Base-by-base conservation (phyloP, 257 asterid species). In the Marsdenia floribunda region DNA sequence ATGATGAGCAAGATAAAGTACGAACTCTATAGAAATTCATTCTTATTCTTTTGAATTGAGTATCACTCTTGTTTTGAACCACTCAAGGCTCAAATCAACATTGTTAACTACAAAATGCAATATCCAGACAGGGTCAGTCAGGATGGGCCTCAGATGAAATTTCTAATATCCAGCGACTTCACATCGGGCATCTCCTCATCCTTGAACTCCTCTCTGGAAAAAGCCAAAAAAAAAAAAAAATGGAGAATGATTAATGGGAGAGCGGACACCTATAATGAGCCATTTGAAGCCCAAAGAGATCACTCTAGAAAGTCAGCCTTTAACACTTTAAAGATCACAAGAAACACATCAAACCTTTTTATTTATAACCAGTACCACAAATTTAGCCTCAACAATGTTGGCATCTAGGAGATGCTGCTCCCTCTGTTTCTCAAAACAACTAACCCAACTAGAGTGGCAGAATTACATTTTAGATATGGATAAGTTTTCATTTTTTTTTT, bases 101-200 rank as follows among this genome's bases (percentile, higher is more conserved):
- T 35, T 19, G 50, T 19, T 66, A 66, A 38, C 33, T 66, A 66
- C 71, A 66, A 38, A 66, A 66, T 38, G 71, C 52, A 66, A 18
- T 24, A 18, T 19, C 16, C 71, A 0, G 7, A 49, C 29, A 15
- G 12, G 21, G n/a, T 18, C 0, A 29, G 33, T 29, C 33, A 19
- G 15, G 9, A 10, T 44, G 49, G 15, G 4, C 35, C 33, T 82
- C 77, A 93, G 52, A 91, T 70, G 87, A 89, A 93, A 86, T 89
- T 93, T 74, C 98, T 84, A 80, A 91, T 81, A 80, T 93, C 98
- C 73, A 93, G 75, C 18, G 96, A 83, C 91, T 91, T 93, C 88
- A 90, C 91, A 1, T 76, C 74, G 3, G 93, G 97, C 90, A 91
- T 68, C 29, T 85, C 96, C 79, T 93, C 98, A 78, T 91, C 97